A percentile compares a stretch with the other conserved stretches of the same genome.
Conservation (phyloP, 345 rosid species). For the Pistacia integerrima region DNA sequence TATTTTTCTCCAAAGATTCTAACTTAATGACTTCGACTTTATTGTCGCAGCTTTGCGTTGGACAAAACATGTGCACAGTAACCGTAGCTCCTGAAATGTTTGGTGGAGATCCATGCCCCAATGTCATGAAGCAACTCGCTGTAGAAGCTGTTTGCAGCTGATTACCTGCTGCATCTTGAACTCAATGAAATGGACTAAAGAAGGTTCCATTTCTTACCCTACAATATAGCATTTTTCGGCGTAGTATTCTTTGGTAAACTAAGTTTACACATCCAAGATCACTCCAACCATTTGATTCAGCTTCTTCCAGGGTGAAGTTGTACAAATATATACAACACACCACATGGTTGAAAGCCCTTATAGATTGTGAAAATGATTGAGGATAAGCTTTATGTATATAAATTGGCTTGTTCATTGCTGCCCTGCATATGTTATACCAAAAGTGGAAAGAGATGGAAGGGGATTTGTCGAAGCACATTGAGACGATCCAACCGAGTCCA, state of each 20-base stretch:
- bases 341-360: conserved; percentile 27
- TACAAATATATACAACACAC: conserved; percentile 71
- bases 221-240: conserved; percentile 24
- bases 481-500: conserved; percentile 57
- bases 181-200: conserved; percentile 14
- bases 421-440: conserved; percentile 17
- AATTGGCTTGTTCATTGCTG: conserved; percentile 7
- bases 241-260: conserved; percentile 28
- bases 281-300: conserved; percentile 33
- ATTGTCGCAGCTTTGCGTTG: conserved; percentile 79
- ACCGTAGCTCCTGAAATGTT: conserved; percentile 95
- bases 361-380: conserved; percentile 42
- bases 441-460: conserved; percentile 21
- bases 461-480: conserved; percentile 47
- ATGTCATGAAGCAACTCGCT: conserved; percentile 86
- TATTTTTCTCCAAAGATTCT: background rate
- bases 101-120: conserved; percentile 96
- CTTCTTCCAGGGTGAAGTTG: conserved; percentile 69
- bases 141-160: conserved; percentile 88
- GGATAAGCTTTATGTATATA: conserved; percentile 32
- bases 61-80: conserved; percentile 85
- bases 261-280: conserved; percentile 24
- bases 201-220: conserved; percentile 23
- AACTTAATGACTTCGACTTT: conserved; percentile 8
- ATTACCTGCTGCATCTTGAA: conserved; percentile 21